Base-by-base conservation (phyloP, 2,329 filamentous ascomycete species). In the Talaromyces piceae region DNA sequence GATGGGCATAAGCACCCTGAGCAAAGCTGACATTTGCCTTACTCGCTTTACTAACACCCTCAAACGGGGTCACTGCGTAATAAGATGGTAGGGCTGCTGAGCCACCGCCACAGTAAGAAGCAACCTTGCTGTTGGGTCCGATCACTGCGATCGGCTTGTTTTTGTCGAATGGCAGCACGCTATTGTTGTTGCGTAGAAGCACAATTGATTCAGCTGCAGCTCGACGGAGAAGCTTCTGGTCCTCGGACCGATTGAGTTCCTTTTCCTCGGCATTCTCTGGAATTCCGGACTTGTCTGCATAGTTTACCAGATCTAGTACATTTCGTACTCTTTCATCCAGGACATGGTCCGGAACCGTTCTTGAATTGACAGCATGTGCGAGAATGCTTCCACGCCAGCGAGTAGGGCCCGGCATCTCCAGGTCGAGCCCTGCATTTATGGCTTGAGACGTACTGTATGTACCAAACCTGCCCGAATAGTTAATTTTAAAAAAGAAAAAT, bases 201-300 rank as follows among this genome's bases (percentile, higher is more conserved):
- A 89, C 85, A 7, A 88, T 82, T 3, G 82, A 82, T 62, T 89
- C 84, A 4, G 81, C 78, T 16, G 83, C 84, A 22, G 86, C 75
- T 49, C 77, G 75, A 16, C 87, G 77, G 20, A 88, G 77, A 43
- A 89, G 71, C 13, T 75, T 77, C 4, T 82, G 77, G 31, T 81
- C 82, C 63, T 86, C 78, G 0, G 78, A 74, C 0, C 79, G 84
- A 60, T 88, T 73, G 6, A 75, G 70, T 0, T 71, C 74, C 45
- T 67, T 70, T 62, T 84, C 81, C 0, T 74, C 70, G 0, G 77
- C 79, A 18, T 75, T 69, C 60, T 82, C 78, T 3, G 75, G 70
- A 16, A 84, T 74, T 0, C 76, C 77, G 3, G 78, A 71, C 2
- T 73, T 73, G 6, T 76, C 74, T 22, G 77, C 76, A 57, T 71